These are phyloP conservation scores for Mycena citricolor DNA, from an alignment of 1,284 basidiomycete species.

Conservation along the genomic window DNA sequence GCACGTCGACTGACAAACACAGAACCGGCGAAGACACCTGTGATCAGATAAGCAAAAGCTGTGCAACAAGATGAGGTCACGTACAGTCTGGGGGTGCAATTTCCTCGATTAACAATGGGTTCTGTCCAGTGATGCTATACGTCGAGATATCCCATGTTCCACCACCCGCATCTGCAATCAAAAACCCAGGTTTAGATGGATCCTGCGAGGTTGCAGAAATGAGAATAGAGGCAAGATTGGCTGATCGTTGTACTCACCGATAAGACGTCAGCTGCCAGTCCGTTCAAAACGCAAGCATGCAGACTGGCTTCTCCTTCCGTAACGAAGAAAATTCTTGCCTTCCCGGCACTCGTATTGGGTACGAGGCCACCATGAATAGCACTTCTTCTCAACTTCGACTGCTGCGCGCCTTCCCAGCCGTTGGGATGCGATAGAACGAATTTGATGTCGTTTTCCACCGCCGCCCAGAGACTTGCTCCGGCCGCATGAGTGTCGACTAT, in stretches of 20 bases:
- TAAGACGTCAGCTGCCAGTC: slow-evolving; percentile 34
- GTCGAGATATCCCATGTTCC: slow-evolving; percentile 57
- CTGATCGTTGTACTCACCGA: slow-evolving; percentile 31
- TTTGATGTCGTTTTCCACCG: slow-evolving; percentile 26
- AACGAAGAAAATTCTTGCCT: slow-evolving; percentile 40
- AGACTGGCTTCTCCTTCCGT: slow-evolving; percentile 54
- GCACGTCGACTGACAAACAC: slow-evolving; percentile 46
- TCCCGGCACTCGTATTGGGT: slow-evolving; percentile 26
- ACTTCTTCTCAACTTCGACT: slow-evolving; percentile 40
- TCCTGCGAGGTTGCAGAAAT: slow-evolving; percentile 17
- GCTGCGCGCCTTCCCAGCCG: slow-evolving; percentile 44
- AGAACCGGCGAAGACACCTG: slow-evolving; percentile 35
- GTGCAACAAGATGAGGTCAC: background rate
- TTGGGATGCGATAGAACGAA: slow-evolving; percentile 41
- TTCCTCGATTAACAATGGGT: slow-evolving; percentile 30
- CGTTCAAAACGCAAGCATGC: slow-evolving; percentile 44
- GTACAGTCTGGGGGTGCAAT: slow-evolving; percentile 33
- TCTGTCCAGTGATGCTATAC: slow-evolving; percentile 33
- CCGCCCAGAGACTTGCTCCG: slow-evolving; percentile 40
- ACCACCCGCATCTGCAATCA: slow-evolving; percentile 59
- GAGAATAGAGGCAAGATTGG: slow-evolving; percentile 24
- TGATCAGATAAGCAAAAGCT: background rate
- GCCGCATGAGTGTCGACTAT: slow-evolving; percentile 49
- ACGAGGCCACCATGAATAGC: slow-evolving; percentile 35
- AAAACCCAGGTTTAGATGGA: slow-evolving; percentile 37